Conservation (phyloP, 306 rosid species). For the Pyrus communis region DNA sequence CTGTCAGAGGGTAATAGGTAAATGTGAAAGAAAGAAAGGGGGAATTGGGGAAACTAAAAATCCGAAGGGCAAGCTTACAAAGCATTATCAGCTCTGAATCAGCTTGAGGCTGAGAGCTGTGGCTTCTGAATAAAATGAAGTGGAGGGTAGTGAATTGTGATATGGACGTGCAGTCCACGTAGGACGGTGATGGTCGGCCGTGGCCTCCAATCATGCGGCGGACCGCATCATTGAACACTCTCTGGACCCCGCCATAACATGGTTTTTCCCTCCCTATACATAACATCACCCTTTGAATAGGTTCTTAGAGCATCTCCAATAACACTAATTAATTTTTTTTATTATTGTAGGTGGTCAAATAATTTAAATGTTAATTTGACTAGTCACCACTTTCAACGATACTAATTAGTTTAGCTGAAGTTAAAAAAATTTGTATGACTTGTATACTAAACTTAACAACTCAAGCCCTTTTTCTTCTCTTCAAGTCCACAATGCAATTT, state of each 20-base stretch:
- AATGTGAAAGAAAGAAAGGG: neutral
- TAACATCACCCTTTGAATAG: neutral
- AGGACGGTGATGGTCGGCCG: conserved; percentile 73
- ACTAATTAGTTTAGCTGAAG: too few species aligned
- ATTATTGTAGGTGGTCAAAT: too few species aligned
- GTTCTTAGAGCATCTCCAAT: neutral
- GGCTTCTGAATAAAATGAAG: neutral
- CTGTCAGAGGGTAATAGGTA: neutral
- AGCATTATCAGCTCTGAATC: neutral
- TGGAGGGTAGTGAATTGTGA: conserved; percentile 14
- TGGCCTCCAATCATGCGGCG: conserved; percentile 59
- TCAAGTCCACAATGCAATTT: too few species aligned
- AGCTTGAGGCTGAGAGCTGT: neutral
- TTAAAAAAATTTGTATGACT: too few species aligned
- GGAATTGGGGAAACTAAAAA: neutral
- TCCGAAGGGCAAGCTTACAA: neutral
- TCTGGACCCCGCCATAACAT: conserved; percentile 39
- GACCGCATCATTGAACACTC: conserved; percentile 42
- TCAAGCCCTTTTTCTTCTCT: too few species aligned
- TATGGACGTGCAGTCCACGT: conserved; percentile 53
- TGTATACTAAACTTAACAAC: too few species aligned
- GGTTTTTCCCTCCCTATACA: neutral
- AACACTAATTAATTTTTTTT: too few species aligned
- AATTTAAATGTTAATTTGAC: too few species aligned
- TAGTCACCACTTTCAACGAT: too few species aligned